Percentiles rank a stretch among this genome's conserved stretches.
These are phyloP conservation scores for Cetraspora pellucida DNA, from an alignment of 192 early-diverging fungal genomes.

Conservation along the genomic window DNA sequence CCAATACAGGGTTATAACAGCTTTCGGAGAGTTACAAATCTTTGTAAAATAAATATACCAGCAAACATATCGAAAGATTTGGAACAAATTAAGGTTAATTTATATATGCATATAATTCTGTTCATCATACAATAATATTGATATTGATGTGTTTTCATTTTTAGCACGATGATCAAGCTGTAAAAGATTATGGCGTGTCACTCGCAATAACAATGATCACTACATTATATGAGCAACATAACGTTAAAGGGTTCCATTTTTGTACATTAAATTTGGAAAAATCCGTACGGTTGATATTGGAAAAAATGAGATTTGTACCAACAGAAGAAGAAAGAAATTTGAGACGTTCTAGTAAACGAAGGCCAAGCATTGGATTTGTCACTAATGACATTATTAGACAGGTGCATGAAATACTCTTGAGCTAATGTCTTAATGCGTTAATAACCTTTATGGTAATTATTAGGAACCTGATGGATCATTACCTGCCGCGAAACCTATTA, in stretches of 20 bases:
- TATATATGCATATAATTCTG: neutral
- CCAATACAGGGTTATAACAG: conserved; percentile 92
- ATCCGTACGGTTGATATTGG: conserved; percentile 80
- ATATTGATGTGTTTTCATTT: neutral
- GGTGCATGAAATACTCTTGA: neutral
- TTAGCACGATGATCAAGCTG: conserved; percentile 86
- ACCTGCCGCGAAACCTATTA: conserved; percentile 79
- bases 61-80: conserved; percentile 66
- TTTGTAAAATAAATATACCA: conserved; percentile 86
- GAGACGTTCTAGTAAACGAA: conserved; percentile 66
- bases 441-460: neutral
- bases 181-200: conserved; percentile 90
- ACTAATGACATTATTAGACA: conserved; percentile 9
- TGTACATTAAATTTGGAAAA: conserved; percentile 94
- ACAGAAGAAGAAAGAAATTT: conserved; percentile 62
- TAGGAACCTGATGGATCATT: conserved; percentile 36
- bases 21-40: conserved; percentile 83
- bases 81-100: conserved; percentile 77
- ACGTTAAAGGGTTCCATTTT: conserved; percentile 81
- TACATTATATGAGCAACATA: conserved; percentile 48
- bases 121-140: neutral
- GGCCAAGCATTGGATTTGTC: neutral
- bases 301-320: conserved; percentile 69
- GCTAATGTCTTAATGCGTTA: neutral
- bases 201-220: conserved; percentile 79